Evolutionary conservation across 371 early-diverging fungal species (phyloP).

Genomic region (Ordospora pajunii): DNA sequence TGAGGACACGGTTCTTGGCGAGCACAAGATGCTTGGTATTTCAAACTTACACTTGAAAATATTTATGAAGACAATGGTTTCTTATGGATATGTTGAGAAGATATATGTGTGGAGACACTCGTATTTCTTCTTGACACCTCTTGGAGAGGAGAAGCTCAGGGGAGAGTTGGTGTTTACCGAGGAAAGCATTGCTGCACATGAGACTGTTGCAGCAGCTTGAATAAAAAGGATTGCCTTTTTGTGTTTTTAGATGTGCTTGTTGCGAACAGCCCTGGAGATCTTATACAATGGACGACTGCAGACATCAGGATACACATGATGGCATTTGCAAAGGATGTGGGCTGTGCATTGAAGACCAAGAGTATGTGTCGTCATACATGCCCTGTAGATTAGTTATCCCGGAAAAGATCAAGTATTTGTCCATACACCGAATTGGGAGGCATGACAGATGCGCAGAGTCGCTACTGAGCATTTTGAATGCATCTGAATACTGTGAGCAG

Average conservation of each 20-base stretch:
- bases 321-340: not conserved
- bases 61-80: constrained; percentile 48
- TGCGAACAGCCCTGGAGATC: too few species aligned
- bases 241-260: too few species aligned
- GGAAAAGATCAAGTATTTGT: not conserved
- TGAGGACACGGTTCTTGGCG: constrained; percentile 34
- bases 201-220: not conserved
- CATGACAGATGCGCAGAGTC: not conserved
- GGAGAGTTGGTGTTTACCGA: constrained; percentile 49
- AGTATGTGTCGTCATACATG: not conserved
- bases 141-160: constrained; percentile 49
- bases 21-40: constrained; percentile 42
- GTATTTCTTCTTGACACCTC: constrained; percentile 54
- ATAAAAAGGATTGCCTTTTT: not conserved
- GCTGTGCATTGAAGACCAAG: not conserved
- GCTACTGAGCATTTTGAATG: not conserved
- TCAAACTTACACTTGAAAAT: constrained; percentile 49
- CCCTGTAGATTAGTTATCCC: not conserved
- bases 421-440: not conserved
- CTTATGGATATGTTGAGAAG: constrained; percentile 51
- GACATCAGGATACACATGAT: not conserved
- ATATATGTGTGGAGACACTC: constrained; percentile 58
- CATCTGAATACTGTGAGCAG: not conserved
- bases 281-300: not conserved
- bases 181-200: constrained; percentile 15